These are phyloP conservation scores for Exophiala phaeomuriformis DNA, from an alignment of 2,329 filamentous ascomycete species.

Conservation along the genomic window DNA sequence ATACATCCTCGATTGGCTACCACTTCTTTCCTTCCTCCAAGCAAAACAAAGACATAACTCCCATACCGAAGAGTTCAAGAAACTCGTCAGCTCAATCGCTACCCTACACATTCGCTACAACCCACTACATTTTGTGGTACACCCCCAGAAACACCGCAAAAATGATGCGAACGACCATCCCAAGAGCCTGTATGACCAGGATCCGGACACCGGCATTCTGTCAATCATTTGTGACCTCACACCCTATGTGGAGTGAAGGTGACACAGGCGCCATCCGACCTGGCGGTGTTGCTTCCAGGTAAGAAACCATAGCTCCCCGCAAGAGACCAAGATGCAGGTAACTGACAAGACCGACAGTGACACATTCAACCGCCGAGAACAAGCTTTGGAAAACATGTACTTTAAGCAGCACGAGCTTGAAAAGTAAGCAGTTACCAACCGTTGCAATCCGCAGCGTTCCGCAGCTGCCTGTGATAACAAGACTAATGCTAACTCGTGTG, in stretches of 20 bases:
- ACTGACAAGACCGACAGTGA: conserved; percentile 10
- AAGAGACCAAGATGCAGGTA: not conserved
- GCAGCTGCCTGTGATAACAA: too few relatives aligned
- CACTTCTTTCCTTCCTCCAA: not conserved
- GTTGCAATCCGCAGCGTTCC: not conserved
- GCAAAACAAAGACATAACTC: conserved; percentile 1
- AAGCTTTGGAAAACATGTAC: conserved; percentile 22
- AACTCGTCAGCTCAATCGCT: conserved; percentile 4
- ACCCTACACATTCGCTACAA: not conserved
- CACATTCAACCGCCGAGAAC: conserved; percentile 21
- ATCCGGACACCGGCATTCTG: conserved; percentile 23
- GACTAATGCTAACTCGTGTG: not conserved
- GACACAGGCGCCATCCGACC: conserved; percentile 17
- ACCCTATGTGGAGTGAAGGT: conserved; percentile 14
- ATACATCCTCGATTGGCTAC: not conserved
- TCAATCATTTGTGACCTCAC: conserved; percentile 16
- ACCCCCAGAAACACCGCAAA: not conserved
- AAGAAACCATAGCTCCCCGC: not conserved
- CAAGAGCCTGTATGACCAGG: conserved; percentile 15
- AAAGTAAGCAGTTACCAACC: conserved; percentile 13
- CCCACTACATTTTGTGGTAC: not conserved
- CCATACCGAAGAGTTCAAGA: conserved; percentile 3
- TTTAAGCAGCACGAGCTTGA: conserved; percentile 23
- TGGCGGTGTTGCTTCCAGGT: conserved; percentile 18
- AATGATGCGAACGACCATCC: conserved; percentile 22